These are phyloP conservation scores for Metschnikowia colocasiae DNA, from an alignment of 805 yeast genomes.

Conservation along the genomic window DNA sequence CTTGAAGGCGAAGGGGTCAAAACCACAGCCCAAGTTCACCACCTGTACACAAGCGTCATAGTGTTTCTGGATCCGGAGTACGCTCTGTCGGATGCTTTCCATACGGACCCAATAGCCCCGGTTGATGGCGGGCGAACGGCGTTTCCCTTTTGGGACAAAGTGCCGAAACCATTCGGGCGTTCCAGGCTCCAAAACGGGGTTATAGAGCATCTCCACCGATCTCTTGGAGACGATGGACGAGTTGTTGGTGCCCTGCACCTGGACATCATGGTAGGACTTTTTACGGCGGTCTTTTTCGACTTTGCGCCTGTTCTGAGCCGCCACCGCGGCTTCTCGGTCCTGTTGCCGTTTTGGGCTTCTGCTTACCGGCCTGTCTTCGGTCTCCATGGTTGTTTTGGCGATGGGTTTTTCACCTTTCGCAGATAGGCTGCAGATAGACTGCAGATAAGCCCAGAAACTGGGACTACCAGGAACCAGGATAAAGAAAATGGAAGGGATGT, in stretches of 20 bases:
- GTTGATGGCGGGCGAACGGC: constrained; percentile 77
- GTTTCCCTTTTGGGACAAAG: constrained; percentile 61
- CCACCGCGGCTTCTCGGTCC: too few species aligned
- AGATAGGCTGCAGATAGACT: neutral
- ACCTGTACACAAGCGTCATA: constrained; percentile 35
- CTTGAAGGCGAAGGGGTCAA: constrained; percentile 43
- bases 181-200: constrained; percentile 30
- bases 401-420: neutral
- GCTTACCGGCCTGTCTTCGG: neutral
- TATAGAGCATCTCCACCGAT: constrained; percentile 67
- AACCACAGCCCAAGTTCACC: constrained; percentile 79
- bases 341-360: too few species aligned
- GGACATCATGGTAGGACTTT: constrained; percentile 54
- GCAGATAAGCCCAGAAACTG: too few species aligned
- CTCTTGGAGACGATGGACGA: constrained; percentile 80
- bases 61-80: constrained; percentile 42
- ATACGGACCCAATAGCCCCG: constrained; percentile 82
- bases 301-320: constrained; percentile 19
- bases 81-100: constrained; percentile 57
- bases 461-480: too few species aligned
- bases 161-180: constrained; percentile 52
- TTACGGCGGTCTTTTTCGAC: constrained; percentile 45
- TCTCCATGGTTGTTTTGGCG: neutral
- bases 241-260: constrained; percentile 81
- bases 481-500: too few species aligned